A percentile compares a stretch with the other conserved stretches of the same genome.
Conservation (phyloP, 2,329 filamentous ascomycete genomes). For the Aspergillus pseudotamarii region DNA sequence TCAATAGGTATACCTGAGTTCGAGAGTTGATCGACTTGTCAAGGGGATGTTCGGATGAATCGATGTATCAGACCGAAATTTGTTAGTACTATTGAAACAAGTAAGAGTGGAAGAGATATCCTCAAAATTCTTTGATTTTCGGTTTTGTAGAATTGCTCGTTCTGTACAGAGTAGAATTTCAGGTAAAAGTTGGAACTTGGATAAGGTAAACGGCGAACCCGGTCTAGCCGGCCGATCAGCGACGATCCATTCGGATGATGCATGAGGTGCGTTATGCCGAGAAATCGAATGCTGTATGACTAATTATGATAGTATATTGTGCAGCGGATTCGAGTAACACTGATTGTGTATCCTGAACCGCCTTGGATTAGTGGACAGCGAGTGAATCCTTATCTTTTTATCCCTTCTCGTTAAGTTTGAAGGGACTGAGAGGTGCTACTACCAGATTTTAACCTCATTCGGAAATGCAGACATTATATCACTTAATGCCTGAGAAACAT, state of each 20-base stretch:
- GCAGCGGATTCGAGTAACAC: not conserved
- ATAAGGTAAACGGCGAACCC: not conserved
- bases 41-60: too few species aligned
- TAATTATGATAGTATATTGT: not conserved
- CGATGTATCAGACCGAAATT: too few species aligned
- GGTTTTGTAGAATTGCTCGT: not conserved
- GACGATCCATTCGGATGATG: constrained; percentile 1
- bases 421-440: not conserved
- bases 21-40: too few species aligned
- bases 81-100: too few species aligned
- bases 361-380: not conserved
- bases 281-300: not conserved
- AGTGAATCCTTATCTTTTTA: too few species aligned
- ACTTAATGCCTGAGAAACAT: not conserved
- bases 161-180: not conserved
- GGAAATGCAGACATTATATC: not conserved
- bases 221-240: constrained; percentile 11
- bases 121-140: not conserved
- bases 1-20: too few species aligned
- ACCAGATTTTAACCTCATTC: not conserved
- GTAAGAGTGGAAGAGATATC: too few species aligned
- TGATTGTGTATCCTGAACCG: not conserved
- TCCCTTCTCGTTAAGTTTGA: too few species aligned
- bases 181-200: not conserved
- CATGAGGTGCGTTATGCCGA: constrained; percentile 2